These are phyloP conservation scores for Cutaneotrichosporon sp. DNA, from an alignment of 1,284 basidiomycete genomes.

Conservation along the genomic window DNA sequence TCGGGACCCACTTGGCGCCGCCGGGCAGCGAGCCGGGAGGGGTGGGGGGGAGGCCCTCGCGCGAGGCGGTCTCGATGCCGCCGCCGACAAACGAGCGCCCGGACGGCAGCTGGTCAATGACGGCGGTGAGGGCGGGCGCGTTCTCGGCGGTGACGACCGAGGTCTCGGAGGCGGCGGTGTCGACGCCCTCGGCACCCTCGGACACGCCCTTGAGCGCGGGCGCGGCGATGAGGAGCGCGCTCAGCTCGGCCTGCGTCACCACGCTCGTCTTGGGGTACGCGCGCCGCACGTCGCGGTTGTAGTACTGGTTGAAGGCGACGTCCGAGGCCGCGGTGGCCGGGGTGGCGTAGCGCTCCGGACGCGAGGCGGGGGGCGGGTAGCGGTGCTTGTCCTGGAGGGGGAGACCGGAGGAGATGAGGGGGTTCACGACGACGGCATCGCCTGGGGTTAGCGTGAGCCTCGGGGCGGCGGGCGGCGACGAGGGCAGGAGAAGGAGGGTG, in stretches of 20 bases:
- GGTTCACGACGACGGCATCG: conserved; percentile 61
- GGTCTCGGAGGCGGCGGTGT: conserved; percentile 25
- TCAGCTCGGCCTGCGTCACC: conserved; percentile 76
- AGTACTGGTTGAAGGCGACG: conserved; percentile 62
- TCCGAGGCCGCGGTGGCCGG: conserved; percentile 80
- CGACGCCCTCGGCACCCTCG: conserved; percentile 65
- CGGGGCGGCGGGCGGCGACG: conserved; percentile 31
- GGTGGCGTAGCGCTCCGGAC: conserved; percentile 80
- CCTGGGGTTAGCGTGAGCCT: conserved; percentile 58
- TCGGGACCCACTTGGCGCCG: conserved; percentile 66
- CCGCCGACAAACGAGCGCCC: conserved; percentile 60
- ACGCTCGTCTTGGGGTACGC: conserved; percentile 85
- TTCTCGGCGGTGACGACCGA: conserved; percentile 54
- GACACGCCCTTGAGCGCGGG: conserved; percentile 72
- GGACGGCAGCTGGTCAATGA: conserved; percentile 69
- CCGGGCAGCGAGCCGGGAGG: conserved; percentile 59
- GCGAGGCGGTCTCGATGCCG: conserved; percentile 61
- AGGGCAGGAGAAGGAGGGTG: conserved; percentile 60
- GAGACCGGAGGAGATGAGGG: conserved; percentile 89
- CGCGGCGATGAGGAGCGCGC: conserved; percentile 77
- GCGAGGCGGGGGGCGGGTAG: conserved; percentile 80
- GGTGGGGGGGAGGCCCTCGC: conserved; percentile 64
- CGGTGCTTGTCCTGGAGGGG: conserved; percentile 73
- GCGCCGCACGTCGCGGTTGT: conserved; percentile 88
- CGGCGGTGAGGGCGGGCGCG: conserved; percentile 56